Percentiles rank a stretch among this genome's conserved stretches.
phyloP scores from a whole-genome alignment of 768 basidiomycete species.

The Hortiboletus campestris region DNA sequence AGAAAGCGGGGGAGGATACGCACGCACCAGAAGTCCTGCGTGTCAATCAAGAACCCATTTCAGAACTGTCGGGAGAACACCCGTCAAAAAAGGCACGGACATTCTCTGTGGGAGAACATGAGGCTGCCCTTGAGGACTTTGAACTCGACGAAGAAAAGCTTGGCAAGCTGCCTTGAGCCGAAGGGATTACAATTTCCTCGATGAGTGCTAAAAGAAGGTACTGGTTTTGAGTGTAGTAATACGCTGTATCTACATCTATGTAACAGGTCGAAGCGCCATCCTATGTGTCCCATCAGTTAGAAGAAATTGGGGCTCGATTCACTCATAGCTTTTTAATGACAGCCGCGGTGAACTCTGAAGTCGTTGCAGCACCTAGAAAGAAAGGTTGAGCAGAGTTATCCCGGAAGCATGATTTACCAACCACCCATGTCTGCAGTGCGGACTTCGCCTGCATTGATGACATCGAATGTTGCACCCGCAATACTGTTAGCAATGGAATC shows the following conservation, averaged over 20 bases:
- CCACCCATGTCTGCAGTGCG: constrained; percentile 96
- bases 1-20: constrained; percentile 24
- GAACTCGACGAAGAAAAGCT: constrained; percentile 47
- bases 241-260: constrained; percentile 27
- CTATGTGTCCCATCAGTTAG: not conserved
- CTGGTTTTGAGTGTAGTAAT: constrained; percentile 11
- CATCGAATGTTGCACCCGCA: constrained; percentile 87
- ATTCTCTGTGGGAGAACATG: constrained; percentile 51
- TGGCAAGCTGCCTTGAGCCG: constrained; percentile 7
- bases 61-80: constrained; percentile 21
- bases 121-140: constrained; percentile 44
- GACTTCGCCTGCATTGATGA: constrained; percentile 84
- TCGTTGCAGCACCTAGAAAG: constrained; percentile 73
- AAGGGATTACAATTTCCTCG: not conserved
- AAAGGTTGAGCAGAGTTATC: constrained; percentile 8
- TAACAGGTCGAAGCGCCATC: constrained; percentile 9
- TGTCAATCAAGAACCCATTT: constrained; percentile 3
- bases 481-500: constrained; percentile 93
- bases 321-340: constrained; percentile 76
- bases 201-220: constrained; percentile 16
- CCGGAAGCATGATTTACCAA: constrained; percentile 37
- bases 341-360: constrained; percentile 92
- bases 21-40: not conserved
- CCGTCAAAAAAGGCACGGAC: constrained; percentile 41
- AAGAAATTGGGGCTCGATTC: not conserved